A percentile compares a stretch with the other conserved stretches of the same genome.
Evolutionary conservation across 441 rosid genomes (phyloP).

Genomic region (Raphanus hybrid): DNA sequence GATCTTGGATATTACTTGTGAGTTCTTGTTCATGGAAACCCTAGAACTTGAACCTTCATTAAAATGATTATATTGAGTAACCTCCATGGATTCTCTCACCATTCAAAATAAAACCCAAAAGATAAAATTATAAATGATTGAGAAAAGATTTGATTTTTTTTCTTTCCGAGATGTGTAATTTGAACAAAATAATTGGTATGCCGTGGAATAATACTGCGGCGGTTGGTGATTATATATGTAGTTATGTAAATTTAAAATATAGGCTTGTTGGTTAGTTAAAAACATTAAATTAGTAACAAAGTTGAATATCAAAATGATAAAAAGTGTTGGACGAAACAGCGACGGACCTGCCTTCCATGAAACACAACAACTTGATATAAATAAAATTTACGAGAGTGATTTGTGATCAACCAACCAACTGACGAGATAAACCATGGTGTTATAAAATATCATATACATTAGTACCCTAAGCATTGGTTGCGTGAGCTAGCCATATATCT

Average conservation of each 20-base stretch:
- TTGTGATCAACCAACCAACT: slow-evolving; percentile 30
- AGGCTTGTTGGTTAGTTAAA: too few relatives aligned
- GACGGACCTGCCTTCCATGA: slow-evolving; percentile 46
- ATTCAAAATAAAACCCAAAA: too few relatives aligned
- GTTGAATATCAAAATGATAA: too few relatives aligned
- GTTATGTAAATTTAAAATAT: too few relatives aligned
- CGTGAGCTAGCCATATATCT: slow-evolving; percentile 25
- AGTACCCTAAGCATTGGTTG: slow-evolving; percentile 12
- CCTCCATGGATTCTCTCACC: slow-evolving; percentile 38
- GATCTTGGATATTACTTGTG: slow-evolving; percentile 59
- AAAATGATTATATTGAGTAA: slow-evolving; percentile 34
- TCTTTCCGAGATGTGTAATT: not conserved
- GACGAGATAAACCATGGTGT: slow-evolving; percentile 4
- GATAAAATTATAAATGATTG: not conserved
- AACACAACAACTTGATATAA: slow-evolving; percentile 28
- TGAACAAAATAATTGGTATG: too few relatives aligned
- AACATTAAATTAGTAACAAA: too few relatives aligned
- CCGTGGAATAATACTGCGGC: too few relatives aligned
- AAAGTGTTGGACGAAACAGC: slow-evolving; percentile 39
- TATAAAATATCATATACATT: not conserved
- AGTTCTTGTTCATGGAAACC: slow-evolving; percentile 53
- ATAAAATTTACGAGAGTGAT: slow-evolving; percentile 1
- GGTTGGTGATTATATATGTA: too few relatives aligned
- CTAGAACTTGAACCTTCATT: slow-evolving; percentile 42
- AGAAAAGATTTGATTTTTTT: not conserved